Evolutionary conservation across 768 basidiomycete species (phyloP).

Genomic region (Boletellus emodensis): DNA sequence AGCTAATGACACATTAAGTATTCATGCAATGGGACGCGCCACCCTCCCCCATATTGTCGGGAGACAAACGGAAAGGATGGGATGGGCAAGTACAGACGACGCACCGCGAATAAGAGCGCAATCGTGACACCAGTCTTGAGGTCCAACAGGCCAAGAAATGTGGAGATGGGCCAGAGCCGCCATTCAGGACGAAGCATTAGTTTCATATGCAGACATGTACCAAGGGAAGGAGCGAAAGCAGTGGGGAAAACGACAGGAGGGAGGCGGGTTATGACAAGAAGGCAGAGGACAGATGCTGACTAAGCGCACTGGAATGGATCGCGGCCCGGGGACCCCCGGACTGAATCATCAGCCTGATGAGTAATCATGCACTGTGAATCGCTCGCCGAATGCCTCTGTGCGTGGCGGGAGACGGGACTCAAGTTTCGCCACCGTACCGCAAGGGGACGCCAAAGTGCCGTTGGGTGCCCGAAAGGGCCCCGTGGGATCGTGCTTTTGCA

Average conservation of each 20-base stretch:
- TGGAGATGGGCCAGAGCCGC: conserved; percentile 76
- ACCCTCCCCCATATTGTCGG: neutral
- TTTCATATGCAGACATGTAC: conserved; percentile 55
- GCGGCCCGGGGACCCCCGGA: neutral
- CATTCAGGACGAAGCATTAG: conserved; percentile 80
- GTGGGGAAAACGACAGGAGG: neutral
- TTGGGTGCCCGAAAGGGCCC: too few relatives aligned
- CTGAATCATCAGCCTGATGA: too few relatives aligned
- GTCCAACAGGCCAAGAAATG: conserved; percentile 85
- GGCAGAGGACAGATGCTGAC: conserved; percentile 11
- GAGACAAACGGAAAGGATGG: neutral
- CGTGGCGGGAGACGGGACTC: too few relatives aligned
- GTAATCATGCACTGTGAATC: too few relatives aligned
- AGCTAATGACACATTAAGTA: conserved; percentile 42
- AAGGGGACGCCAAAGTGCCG: too few relatives aligned
- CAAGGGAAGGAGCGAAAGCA: conserved; percentile 4
- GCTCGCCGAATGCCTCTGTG: too few relatives aligned
- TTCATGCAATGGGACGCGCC: neutral
- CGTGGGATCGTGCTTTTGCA: too few relatives aligned
- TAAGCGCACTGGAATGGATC: conserved; percentile 9
- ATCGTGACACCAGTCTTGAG: conserved; percentile 92
- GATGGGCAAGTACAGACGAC: conserved; percentile 27
- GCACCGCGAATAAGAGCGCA: conserved; percentile 82
- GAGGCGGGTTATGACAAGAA: neutral
- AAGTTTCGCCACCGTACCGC: too few relatives aligned